Conservation (phyloP, 306 rosid genomes). For the Hippophae rhamnoides region DNA sequence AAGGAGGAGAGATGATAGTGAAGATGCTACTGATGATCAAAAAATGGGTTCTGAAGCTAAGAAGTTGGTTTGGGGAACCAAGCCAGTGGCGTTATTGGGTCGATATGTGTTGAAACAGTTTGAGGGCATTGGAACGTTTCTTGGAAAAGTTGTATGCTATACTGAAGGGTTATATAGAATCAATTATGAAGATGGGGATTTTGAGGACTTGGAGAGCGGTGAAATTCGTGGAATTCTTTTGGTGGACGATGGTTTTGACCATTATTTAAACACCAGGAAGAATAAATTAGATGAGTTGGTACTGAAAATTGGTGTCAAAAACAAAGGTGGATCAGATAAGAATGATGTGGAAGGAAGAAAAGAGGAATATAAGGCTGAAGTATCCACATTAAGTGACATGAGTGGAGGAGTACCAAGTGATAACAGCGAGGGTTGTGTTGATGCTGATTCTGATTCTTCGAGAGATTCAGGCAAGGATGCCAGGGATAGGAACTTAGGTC, state of each 20-base stretch:
- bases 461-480: conserved; percentile 31
- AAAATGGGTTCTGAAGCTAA: conserved; percentile 34
- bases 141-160: conserved; percentile 68
- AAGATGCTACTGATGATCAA: conserved; percentile 19
- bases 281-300: conserved; percentile 36
- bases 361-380: conserved; percentile 22
- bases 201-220: conserved; percentile 70
- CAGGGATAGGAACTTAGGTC: conserved; percentile 23
- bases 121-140: conserved; percentile 40
- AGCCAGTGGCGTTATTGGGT: conserved; percentile 49
- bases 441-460: conserved; percentile 29
- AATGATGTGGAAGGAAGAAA: conserved; percentile 6
- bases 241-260: conserved; percentile 29
- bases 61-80: conserved; percentile 31
- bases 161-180: conserved; percentile 62
- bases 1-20: conserved; percentile 46
- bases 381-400: conserved; percentile 28
- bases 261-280: conserved; percentile 33
- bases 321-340: conserved; percentile 6
- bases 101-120: conserved; percentile 63
- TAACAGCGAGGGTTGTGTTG: conserved; percentile 25
- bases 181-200: conserved; percentile 74
- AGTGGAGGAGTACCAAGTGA: conserved; percentile 17
- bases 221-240: conserved; percentile 59
- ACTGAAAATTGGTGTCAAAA: conserved; percentile 11